phyloP scores from a whole-genome alignment of 1,284 basidiomycete genomes.

The Mycena sp. region DNA sequence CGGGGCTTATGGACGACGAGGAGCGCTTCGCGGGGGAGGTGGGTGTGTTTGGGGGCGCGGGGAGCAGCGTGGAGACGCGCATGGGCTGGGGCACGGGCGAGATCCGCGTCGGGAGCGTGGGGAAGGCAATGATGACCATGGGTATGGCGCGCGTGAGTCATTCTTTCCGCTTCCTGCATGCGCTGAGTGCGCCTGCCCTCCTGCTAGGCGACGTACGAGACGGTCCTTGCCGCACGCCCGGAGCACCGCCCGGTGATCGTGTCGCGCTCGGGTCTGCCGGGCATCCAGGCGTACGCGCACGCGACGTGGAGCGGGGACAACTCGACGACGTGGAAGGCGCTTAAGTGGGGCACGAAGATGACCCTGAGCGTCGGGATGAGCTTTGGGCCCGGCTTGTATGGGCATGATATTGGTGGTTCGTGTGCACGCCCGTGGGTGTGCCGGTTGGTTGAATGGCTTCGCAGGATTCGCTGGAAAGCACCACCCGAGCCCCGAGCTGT shows the following conservation, averaged over 20 bases:
- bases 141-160: constrained; percentile 28
- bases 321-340: constrained; percentile 32
- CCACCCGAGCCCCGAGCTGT: constrained; percentile 29
- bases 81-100: constrained; percentile 31
- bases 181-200: neutral
- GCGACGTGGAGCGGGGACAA: constrained; percentile 32
- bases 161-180: neutral
- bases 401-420: constrained; percentile 30
- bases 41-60: constrained; percentile 15
- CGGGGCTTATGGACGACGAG: constrained; percentile 30
- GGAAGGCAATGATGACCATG: constrained; percentile 29
- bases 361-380: constrained; percentile 31
- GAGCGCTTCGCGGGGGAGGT: constrained; percentile 27
- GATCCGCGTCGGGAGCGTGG: constrained; percentile 28
- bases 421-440: neutral
- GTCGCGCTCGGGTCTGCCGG: constrained; percentile 29
- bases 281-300: constrained; percentile 31
- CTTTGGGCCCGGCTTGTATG: constrained; percentile 29
- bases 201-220: constrained; percentile 26
- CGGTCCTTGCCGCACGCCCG: constrained; percentile 23
- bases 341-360: constrained; percentile 31
- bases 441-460: neutral
- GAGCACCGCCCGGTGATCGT: constrained; percentile 29
- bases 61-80: constrained; percentile 23
- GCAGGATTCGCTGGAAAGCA: constrained; percentile 26